These are phyloP conservation scores for Lichtheimia ramosa DNA, from an alignment of 371 early-diverging fungal genomes.

Conservation along the genomic window DNA sequence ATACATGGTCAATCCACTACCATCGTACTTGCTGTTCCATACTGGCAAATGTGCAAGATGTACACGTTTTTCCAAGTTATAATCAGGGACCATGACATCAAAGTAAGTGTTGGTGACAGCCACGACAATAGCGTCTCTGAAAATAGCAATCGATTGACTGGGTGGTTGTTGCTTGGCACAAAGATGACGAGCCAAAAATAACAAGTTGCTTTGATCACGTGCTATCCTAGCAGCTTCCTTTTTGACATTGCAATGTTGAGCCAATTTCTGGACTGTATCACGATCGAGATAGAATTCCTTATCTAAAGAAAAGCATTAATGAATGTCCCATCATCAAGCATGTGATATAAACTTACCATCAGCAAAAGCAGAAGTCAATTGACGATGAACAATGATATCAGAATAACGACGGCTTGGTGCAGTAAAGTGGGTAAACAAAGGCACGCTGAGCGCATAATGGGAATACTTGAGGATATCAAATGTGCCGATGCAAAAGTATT, in stretches of 20 bases:
- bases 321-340: conserved; percentile 19
- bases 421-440: conserved; percentile 88
- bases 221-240: conserved; percentile 74
- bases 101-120: conserved; percentile 49
- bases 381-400: conserved; percentile 95
- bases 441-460: conserved; percentile 79
- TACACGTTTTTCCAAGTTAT: conserved; percentile 61
- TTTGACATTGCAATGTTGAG: conserved; percentile 73
- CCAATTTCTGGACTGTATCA: conserved; percentile 52
- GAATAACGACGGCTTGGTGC: conserved; percentile 95
- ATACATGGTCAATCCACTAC: conserved; percentile 46
- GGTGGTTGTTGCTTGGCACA: conserved; percentile 25
- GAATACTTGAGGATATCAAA: conserved; percentile 60
- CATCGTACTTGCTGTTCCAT: conserved; percentile 39
- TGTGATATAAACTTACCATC: conserved; percentile 16
- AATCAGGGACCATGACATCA: conserved; percentile 62
- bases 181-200: conserved; percentile 66
- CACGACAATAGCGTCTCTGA: conserved; percentile 41
- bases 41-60: conserved; percentile 46
- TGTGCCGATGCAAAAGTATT: conserved; percentile 86
- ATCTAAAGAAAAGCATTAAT: conserved; percentile 21
- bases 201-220: conserved; percentile 65
- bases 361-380: conserved; percentile 39
- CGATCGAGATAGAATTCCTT: conserved; percentile 55
- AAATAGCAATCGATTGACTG: conserved; percentile 24